phyloP scores from a whole-genome alignment of 768 basidiomycete species.

The Leucogyrophana mollusca region DNA sequence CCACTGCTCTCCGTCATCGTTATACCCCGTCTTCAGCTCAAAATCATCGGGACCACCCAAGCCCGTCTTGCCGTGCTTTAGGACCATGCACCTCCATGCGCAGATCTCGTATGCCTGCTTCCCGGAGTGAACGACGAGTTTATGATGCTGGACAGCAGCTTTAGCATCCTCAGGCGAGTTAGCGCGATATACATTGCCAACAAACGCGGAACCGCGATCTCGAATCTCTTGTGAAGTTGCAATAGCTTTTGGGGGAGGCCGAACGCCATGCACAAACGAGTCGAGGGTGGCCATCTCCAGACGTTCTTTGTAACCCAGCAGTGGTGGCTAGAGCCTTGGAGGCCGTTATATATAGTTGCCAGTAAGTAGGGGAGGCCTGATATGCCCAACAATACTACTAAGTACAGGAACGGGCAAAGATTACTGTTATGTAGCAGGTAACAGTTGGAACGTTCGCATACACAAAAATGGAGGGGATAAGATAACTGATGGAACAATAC shows the following conservation, averaged over 20 bases:
- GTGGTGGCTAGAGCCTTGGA: too few relatives aligned
- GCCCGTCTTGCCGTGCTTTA: conserved; percentile 64
- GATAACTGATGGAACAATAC: conserved; percentile 6
- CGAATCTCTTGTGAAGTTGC: conserved; percentile 71
- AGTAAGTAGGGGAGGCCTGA: too few relatives aligned
- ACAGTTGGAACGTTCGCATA: neutral
- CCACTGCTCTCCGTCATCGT: conserved; percentile 80
- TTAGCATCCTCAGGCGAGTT: conserved; percentile 50
- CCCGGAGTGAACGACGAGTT: conserved; percentile 53
- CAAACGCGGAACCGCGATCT: conserved; percentile 72
- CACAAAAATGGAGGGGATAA: neutral
- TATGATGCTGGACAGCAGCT: conserved; percentile 48
- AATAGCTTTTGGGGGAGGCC: conserved; percentile 44
- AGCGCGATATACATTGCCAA: conserved; percentile 62
- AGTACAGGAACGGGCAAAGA: neutral
- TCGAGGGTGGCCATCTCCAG: conserved; percentile 42
- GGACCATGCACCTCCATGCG: conserved; percentile 78
- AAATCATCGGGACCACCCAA: conserved; percentile 76
- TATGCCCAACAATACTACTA: conserved; percentile 3
- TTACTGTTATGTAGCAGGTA: neutral
- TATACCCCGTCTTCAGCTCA: conserved; percentile 55
- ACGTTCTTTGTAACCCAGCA: too few relatives aligned
- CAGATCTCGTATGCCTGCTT: conserved; percentile 71
- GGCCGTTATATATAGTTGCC: too few relatives aligned
- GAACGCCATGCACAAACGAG: conserved; percentile 47